Base-by-base conservation (phyloP, 1,284 basidiomycete genomes). In the Phellopilus nigrolimitatus region DNA sequence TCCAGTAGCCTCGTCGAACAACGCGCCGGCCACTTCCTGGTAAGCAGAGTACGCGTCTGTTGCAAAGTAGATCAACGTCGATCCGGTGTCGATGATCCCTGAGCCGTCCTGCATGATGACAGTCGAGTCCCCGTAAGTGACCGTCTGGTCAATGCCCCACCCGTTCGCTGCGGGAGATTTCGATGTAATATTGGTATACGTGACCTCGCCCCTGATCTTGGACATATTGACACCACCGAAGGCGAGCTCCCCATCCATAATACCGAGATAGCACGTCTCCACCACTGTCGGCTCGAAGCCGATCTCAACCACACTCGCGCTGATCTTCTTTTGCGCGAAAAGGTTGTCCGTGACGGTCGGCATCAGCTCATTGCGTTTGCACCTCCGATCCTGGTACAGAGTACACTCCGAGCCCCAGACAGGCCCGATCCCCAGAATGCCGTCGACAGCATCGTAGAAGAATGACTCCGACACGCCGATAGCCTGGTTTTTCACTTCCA, bases 81-180 rank as follows among this genome's bases (percentile, higher is more conserved):
- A 55, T 43, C 57, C 57, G 4, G 58, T 62, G 50, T 62, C 62
- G 28, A 62, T 57, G 27, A 62, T 59, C 10, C 59, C 61, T 59
- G 21, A 45, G 49, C 55, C 10, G 38, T 41, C 25, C 55, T 49
- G 10, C 31, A n/a, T n/a, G n/a, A n/a, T n/a, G n/a, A n/a, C 27
- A 4, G 39, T 34, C n/a, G 19, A 27, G 6, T 59, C 19, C 17
- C 63, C 62, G 39, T 67, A 66, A 12, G 57, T 58, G 34, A 66
- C 57, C 1, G 48, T 55, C 54, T 62, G 63, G 56, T 69, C 60
- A 44, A 70, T 64, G 17, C 68, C 68, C 68, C 67, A 69, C 55
- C 61, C 68, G 10, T 59, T 17, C 30, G 37, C 59, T 9, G 67
- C 61, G 2, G 66, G 65, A 1, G 56, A 59, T 0, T 59, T 57